Conservation (phyloP, 2,329 filamentous ascomycete species). For the Botryotinia narcissicola region DNA sequence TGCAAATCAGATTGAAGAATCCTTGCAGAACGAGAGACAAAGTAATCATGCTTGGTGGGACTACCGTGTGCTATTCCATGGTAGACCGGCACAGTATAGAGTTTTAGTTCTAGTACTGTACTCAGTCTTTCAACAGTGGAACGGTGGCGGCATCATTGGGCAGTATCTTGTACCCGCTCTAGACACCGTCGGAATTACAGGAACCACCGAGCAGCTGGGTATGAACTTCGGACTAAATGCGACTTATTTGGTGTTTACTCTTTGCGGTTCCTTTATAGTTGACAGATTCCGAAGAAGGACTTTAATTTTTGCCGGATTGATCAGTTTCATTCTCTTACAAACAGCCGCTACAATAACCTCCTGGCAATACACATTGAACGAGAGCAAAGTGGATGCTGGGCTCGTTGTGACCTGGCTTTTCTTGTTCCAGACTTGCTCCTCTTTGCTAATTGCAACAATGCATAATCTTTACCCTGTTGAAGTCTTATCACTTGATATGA, state of each 20-base stretch:
- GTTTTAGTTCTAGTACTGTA: constrained; percentile 46
- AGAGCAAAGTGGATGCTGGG: constrained; percentile 39
- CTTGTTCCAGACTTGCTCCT: constrained; percentile 48
- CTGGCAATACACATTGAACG: constrained; percentile 42
- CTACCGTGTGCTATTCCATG: constrained; percentile 46
- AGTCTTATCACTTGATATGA: constrained; percentile 41
- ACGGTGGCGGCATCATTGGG: constrained; percentile 33
- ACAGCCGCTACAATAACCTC: constrained; percentile 48
- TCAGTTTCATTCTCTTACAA: constrained; percentile 46
- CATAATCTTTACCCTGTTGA: constrained; percentile 39
- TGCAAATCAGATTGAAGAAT: constrained; percentile 37
- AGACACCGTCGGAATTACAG: constrained; percentile 28
- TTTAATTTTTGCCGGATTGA: constrained; percentile 45
- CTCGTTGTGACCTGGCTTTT: constrained; percentile 49
- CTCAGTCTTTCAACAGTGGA: constrained; percentile 36
- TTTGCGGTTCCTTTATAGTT: constrained; percentile 27
- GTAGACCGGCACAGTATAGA: constrained; percentile 44
- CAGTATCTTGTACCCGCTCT: constrained; percentile 32
- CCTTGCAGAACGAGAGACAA: constrained; percentile 27
- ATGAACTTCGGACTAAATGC: constrained; percentile 30
- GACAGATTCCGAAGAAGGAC: constrained; percentile 38
- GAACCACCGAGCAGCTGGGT: constrained; percentile 25
- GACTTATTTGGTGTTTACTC: constrained; percentile 28
- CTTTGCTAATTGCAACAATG: constrained; percentile 45
- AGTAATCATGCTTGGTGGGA: constrained; percentile 43